Evolutionary conservation across 495 filamentous ascomycete genomes (phyloP), one percentile per base, ranked within the genome.

Genomic region (Penicillium odoratum): DNA sequence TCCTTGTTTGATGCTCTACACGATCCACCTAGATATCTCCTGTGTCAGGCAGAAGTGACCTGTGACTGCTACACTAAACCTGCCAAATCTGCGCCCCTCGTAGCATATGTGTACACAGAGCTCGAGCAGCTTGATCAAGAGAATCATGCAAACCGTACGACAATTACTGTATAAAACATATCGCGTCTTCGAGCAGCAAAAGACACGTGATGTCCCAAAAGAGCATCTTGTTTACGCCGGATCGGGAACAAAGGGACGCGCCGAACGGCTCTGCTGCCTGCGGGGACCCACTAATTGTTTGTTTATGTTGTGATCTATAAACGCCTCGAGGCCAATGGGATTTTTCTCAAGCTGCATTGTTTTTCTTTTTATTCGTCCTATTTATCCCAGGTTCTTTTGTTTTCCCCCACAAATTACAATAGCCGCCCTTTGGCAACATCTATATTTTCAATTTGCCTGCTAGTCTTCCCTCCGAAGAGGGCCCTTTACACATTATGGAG

Each of bases 241-340:
- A 52, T 57, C 54, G 60, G 62, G 45, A 63, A 55, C 30, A 30
- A 16, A 11, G 47, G 45, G 54, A 60, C 66, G 63, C 61, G 57
- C 58, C 50, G 53, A 31, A 57, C 38, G 55, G 49, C 54, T 51
- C 36, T 63, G 60, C 49, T 64, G 60, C 60, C 61, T 67, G 30
- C 54, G 50, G 36, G 31, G 61, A 54, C 66, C 63, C 66, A 66
- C 62, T 36, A 9, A 38, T 44, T 59, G 67, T 69, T 67, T 69
- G 62, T 68, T 69, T 69, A 67, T 61, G 49, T 61, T 68, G 60
- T 68, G 66, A 69, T 61, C 15, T 66, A 69, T 63, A 57, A 44
- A 44, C 42, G 36, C 31, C 50, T 58, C 54, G 55, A 65, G 58
- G 40, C 58, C 54, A 59, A 49, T 63, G 43, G 48, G 45, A 28